phyloP scores from a whole-genome alignment of 495 filamentous ascomycete genomes.

The Haplographium delicatum region DNA sequence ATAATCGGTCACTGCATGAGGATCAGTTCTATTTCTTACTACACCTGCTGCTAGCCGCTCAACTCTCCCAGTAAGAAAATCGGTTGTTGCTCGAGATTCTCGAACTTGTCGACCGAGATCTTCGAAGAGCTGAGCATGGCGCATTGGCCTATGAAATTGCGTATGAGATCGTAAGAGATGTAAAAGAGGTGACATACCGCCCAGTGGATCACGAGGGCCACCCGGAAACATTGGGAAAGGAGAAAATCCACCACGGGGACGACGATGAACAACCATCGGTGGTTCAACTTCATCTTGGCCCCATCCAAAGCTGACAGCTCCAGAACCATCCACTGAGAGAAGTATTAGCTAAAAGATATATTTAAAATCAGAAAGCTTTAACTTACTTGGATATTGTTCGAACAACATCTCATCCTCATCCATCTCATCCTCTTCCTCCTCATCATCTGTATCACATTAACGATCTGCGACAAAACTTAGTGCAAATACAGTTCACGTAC shows the following conservation, averaged over 20 bases:
- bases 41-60: neutral
- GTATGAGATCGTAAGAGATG: neutral
- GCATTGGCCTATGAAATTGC: too few species aligned
- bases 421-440: conserved; percentile 69
- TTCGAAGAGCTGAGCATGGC: too few species aligned
- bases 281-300: conserved; percentile 30
- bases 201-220: conserved; percentile 36
- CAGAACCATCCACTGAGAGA: conserved; percentile 19
- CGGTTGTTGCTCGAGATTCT: neutral
- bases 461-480: conserved; percentile 11
- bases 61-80: too few species aligned
- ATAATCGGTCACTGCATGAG: conserved; percentile 23
- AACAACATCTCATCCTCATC: conserved; percentile 62
- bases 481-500: conserved; percentile 31
- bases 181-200: conserved; percentile 31
- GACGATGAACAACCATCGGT: conserved; percentile 29
- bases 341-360: conserved; percentile 10
- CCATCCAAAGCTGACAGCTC: conserved; percentile 18
- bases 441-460: conserved; percentile 39
- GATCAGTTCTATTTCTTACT: conserved; percentile 24
- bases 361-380: conserved; percentile 4
- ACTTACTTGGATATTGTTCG: conserved; percentile 61
- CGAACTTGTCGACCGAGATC: too few species aligned
- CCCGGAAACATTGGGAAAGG: conserved; percentile 38
- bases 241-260: conserved; percentile 12